A percentile compares a stretch with the other conserved stretches of the same genome.
These are phyloP conservation scores for Medicago truncatula DNA, from an alignment of 306 rosid species.

Conservation along the genomic window DNA sequence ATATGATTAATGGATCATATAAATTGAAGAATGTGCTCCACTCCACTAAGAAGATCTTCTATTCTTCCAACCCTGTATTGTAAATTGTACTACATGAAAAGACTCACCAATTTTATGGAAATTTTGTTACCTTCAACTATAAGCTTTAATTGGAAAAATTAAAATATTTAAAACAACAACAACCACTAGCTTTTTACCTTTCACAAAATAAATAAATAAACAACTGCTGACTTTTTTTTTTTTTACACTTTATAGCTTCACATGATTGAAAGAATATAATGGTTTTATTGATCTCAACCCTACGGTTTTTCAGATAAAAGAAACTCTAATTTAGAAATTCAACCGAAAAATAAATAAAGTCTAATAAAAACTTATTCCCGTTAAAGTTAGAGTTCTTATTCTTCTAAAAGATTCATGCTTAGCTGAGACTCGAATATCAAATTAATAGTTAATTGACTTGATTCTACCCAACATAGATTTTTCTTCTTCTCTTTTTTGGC, in stretches of 20 bases:
- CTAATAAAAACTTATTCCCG: neutral
- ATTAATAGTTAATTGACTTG: neutral
- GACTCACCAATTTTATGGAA: conserved; percentile 12
- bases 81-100: conserved; percentile 42
- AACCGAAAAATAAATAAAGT: neutral
- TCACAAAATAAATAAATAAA: neutral
- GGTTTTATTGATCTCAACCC: too few relatives aligned
- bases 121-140: conserved; percentile 6
- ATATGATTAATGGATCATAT: neutral
- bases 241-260: neutral
- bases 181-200: neutral
- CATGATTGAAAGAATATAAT: neutral
- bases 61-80: conserved; percentile 22
- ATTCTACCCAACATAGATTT: conserved; percentile 18
- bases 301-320: too few relatives aligned
- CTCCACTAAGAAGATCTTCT: conserved; percentile 21
- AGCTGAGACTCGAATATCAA: neutral
- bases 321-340: too few relatives aligned
- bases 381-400: too few relatives aligned
- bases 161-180: conserved; percentile 3
- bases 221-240: neutral
- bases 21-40: conserved; percentile 7
- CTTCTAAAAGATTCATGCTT: too few relatives aligned
- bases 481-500: neutral
- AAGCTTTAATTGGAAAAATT: conserved; percentile 22